Evolutionary conservation across 2,329 filamentous ascomycete genomes (phyloP).

Genomic region (Exutisphaerella laricina): DNA sequence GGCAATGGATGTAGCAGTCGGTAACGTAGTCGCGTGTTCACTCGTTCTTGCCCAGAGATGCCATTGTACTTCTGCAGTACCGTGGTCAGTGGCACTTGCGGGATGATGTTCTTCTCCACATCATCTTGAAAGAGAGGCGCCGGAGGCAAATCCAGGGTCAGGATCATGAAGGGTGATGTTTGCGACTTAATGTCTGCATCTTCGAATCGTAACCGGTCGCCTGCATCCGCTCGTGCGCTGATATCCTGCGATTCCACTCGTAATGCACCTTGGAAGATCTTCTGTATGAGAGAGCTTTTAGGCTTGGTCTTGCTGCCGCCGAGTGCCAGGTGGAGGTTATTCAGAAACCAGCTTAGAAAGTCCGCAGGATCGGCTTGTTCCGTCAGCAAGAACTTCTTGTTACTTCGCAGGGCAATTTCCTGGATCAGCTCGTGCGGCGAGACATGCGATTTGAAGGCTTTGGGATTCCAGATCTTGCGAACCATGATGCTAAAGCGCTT

Average conservation of each 20-base stretch:
- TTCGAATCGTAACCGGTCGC: slow-evolving; percentile 86
- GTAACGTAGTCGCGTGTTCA: slow-evolving; percentile 83
- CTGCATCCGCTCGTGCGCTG: slow-evolving; percentile 80
- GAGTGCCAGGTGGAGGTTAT: slow-evolving; percentile 85
- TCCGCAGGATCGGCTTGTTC: slow-evolving; percentile 92
- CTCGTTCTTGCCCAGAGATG: slow-evolving; percentile 75
- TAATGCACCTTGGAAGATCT: slow-evolving; percentile 86
- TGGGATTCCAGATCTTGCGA: slow-evolving; percentile 96
- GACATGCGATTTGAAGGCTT: slow-evolving; percentile 93
- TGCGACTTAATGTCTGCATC: slow-evolving; percentile 80
- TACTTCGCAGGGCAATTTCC: slow-evolving; percentile 83
- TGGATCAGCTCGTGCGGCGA: slow-evolving; percentile 96
- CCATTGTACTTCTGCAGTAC: slow-evolving; percentile 94
- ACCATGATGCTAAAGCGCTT: slow-evolving; percentile 84
- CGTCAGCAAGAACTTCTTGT: slow-evolving; percentile 87
- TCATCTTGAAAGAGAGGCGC: slow-evolving; percentile 96
- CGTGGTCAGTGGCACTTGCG: slow-evolving; percentile 75
- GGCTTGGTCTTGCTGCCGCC: slow-evolving; percentile 86
- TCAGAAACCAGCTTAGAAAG: slow-evolving; percentile 95
- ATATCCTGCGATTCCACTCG: slow-evolving; percentile 92
- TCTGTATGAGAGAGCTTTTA: slow-evolving; percentile 78
- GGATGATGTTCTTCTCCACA: slow-evolving; percentile 91
- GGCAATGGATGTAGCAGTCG: slow-evolving; percentile 84
- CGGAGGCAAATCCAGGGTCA: slow-evolving; percentile 87
- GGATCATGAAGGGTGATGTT: slow-evolving; percentile 74